These are phyloP conservation scores for Cardiospermum halicacabum DNA, from an alignment of 345 rosid species.

Conservation along the genomic window DNA sequence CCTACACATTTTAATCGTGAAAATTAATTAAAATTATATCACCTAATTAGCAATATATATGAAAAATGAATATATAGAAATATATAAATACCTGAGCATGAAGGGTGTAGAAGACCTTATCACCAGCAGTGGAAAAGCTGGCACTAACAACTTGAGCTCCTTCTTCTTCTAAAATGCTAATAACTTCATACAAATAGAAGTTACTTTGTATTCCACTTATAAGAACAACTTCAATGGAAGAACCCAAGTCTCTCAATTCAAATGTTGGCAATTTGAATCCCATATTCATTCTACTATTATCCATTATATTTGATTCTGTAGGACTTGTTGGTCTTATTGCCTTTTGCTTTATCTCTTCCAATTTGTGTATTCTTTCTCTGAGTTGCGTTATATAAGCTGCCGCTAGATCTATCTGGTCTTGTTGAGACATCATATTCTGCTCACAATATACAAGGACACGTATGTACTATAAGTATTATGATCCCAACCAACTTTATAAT, in stretches of 20 bases:
- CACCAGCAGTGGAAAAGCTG: constrained; percentile 33
- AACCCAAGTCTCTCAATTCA: constrained; percentile 36
- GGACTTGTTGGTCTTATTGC: constrained; percentile 10
- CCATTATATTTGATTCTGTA: neutral
- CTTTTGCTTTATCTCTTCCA: constrained; percentile 36
- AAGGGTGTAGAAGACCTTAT: constrained; percentile 42
- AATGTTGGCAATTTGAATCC: constrained; percentile 27
- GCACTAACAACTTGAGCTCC: constrained; percentile 54
- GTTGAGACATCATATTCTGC: constrained; percentile 33
- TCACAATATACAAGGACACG: too few species aligned
- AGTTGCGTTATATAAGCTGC: constrained; percentile 37
- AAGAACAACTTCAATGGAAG: constrained; percentile 36
- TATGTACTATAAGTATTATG: too few species aligned
- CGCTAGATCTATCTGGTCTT: constrained; percentile 41
- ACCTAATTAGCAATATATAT: too few species aligned
- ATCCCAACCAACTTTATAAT: too few species aligned
- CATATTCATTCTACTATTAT: neutral
- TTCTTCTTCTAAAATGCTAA: constrained; percentile 44
- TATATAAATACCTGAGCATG: constrained; percentile 47
- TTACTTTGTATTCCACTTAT: constrained; percentile 34
- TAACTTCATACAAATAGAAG: constrained; percentile 35
- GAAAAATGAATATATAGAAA: too few species aligned
- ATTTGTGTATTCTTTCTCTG: constrained; percentile 32
- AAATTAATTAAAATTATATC: neutral
- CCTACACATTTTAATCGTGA: too few species aligned